Base-by-base conservation (phyloP, 768 basidiomycete genomes). In the Psilocybe azurescens region DNA sequence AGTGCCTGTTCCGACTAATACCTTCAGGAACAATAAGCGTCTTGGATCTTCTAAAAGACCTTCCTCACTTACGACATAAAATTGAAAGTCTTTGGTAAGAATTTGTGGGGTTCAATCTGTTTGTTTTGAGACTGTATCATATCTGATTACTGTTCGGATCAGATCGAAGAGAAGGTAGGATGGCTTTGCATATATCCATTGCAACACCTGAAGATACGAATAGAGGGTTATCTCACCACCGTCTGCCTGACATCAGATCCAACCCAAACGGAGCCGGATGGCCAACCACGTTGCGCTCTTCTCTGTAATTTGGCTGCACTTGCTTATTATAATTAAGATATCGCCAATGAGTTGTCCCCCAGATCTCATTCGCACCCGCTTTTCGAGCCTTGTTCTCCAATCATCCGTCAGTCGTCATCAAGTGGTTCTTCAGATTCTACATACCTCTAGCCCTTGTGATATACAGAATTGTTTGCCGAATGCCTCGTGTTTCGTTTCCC, bases 401-500 rank as follows among this genome's bases (percentile, higher is more conserved):
- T 16, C 46, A 16, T 47, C 16, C 6, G 46, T 7, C 33, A 36
- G 11, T 24, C 6, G n/a, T 50, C 28, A 50, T 50, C 48, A 50
- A 50, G 48, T 50, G 48, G 20, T 50, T 24, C 48, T 50, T 44
- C 11, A 11, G 33, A 36, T 11, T 36, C 33, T 36, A n/a, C 38
- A 24, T n/a, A 7, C 10, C 14, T 50, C 49, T 50, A 11, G 18
- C 29, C 29, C n/a, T 47, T 47, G 14, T 14, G 8, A 30, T 52
- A 30, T 53, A 33, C 30, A 8, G 11, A 38, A 36, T 38, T 53
- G 33, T 36, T 36, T 32, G 30, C 52, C 52, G 32, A 53, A 36
- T 44, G 52, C 52, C 52, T 53, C 52, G 14, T 53, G 52, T 53
- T 53, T 53, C 33, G 16, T 53, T 33, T 53, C 5, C 52, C 33